Conservation (phyloP, 2,329 filamentous ascomycete species). For the Cladobotryum mycophilum region DNA sequence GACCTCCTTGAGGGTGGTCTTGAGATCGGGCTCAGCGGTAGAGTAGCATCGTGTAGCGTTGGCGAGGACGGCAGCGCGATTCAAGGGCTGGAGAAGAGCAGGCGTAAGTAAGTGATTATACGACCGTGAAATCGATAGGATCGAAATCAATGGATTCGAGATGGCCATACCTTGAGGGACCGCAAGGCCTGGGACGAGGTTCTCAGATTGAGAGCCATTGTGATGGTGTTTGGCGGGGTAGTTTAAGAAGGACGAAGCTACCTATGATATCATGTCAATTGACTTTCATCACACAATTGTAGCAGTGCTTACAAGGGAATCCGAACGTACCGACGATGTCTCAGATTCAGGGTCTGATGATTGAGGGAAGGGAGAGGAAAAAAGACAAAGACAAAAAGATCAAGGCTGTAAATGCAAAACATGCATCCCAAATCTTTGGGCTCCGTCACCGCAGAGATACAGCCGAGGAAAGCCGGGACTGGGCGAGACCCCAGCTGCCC, state of each 20-base stretch:
- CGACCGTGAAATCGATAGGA: background rate
- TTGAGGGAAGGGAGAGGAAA: background rate
- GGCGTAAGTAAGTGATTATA: background rate
- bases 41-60: slow-evolving; percentile 54
- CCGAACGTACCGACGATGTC: background rate
- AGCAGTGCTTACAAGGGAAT: background rate
- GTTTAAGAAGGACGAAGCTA: slow-evolving; percentile 2
- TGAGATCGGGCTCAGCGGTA: slow-evolving; percentile 80
- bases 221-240: slow-evolving; percentile 1
- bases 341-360: background rate
- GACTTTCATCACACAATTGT: background rate
- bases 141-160: too few species aligned
- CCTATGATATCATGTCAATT: slow-evolving; percentile 5
- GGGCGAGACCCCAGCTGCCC: slow-evolving; percentile 17
- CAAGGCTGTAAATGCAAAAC: background rate
- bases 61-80: slow-evolving; percentile 25
- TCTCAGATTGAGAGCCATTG: slow-evolving; percentile 60
- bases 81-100: slow-evolving; percentile 20
- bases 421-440: background rate
- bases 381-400: background rate
- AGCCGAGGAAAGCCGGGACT: slow-evolving; percentile 31
- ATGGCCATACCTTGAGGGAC: slow-evolving; percentile 52
- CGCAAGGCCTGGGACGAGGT: slow-evolving; percentile 56
- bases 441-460: slow-evolving; percentile 13
- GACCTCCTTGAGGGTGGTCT: slow-evolving; percentile 72